Percentiles rank a stretch among this genome's conserved stretches.
Conservation (phyloP, 805 yeast species). For the Suhomyces prunicola region DNA sequence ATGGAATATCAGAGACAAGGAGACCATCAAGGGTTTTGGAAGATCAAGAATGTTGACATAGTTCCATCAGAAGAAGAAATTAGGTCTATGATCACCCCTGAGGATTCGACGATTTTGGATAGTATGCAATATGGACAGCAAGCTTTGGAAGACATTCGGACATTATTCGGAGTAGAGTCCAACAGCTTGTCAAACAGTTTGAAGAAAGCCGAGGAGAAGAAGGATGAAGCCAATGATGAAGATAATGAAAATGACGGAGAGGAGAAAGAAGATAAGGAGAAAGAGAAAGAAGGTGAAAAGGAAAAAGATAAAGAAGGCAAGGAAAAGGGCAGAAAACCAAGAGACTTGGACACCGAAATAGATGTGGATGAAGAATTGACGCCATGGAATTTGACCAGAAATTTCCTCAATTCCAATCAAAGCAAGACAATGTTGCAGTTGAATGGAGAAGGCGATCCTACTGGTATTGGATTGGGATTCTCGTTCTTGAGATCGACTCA, state of each 20-base stretch:
- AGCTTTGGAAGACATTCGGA: conserved; percentile 74
- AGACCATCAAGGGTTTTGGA: conserved; percentile 94
- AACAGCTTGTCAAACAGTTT: background rate
- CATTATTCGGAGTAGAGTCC: conserved; percentile 40
- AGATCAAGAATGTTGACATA: conserved; percentile 56
- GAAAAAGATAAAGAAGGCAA: conserved; percentile 18
- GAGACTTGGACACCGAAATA: conserved; percentile 41
- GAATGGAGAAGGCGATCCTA: conserved; percentile 92
- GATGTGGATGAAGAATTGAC: conserved; percentile 81
- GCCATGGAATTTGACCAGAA: conserved; percentile 91
- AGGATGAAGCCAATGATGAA: conserved; percentile 13
- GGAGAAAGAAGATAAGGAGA: conserved; percentile 23
- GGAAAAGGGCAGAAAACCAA: conserved; percentile 23
- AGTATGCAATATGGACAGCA: conserved; percentile 95
- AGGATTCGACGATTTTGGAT: conserved; percentile 81
- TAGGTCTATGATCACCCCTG: conserved; percentile 84
- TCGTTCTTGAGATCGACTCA: conserved; percentile 88
- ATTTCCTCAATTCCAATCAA: conserved; percentile 90
- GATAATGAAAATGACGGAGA: conserved; percentile 30
- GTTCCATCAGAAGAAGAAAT: conserved; percentile 76
- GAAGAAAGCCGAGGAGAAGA: conserved; percentile 23
- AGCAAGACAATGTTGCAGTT: conserved; percentile 96
- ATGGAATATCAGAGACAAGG: conserved; percentile 97
- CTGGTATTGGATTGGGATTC: conserved; percentile 86
- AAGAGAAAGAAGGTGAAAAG: conserved; percentile 16